These are phyloP conservation scores for Cryptococcus sp. DNA, from an alignment of 1,284 basidiomycete species.

Conservation along the genomic window DNA sequence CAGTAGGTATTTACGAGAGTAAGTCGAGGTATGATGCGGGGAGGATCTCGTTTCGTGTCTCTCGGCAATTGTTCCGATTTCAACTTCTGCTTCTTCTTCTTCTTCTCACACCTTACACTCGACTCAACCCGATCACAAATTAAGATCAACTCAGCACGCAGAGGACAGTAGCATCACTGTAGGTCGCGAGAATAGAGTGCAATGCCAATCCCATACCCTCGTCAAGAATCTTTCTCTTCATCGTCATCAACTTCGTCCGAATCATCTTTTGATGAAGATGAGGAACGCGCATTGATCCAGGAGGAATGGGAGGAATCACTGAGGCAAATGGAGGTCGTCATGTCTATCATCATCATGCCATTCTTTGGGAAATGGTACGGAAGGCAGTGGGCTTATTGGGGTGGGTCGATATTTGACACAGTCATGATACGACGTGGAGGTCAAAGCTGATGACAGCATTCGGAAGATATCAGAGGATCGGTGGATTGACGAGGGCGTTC, in stretches of 20 bases:
- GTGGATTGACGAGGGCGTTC: conserved; percentile 13
- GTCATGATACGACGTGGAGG: not conserved
- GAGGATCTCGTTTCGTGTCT: no score
- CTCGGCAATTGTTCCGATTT: no score
- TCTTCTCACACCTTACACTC: no score
- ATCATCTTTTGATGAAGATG: conserved; percentile 60
- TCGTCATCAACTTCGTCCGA: conserved; percentile 51
- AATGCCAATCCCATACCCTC: conserved; percentile 37
- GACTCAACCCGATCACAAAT: no score
- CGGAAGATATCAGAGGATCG: conserved; percentile 23
- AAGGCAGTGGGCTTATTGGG: conserved; percentile 76
- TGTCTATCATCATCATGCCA: conserved; percentile 75
- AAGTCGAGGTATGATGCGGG: no score
- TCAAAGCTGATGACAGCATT: conserved; percentile 10
- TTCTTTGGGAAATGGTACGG: conserved; percentile 85
- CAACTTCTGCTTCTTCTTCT: no score
- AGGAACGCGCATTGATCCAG: conserved; percentile 64
- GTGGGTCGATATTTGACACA: conserved; percentile 52
- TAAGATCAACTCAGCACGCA: no score
- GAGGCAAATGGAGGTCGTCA: conserved; percentile 72
- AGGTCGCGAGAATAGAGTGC: no score
- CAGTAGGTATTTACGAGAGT: no score
- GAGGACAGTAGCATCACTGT: no score
- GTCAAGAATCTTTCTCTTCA: conserved; percentile 11
- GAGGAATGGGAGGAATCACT: conserved; percentile 90